Conservation (phyloP, 306 rosid genomes). For the Fragaria nilgerrensis region DNA sequence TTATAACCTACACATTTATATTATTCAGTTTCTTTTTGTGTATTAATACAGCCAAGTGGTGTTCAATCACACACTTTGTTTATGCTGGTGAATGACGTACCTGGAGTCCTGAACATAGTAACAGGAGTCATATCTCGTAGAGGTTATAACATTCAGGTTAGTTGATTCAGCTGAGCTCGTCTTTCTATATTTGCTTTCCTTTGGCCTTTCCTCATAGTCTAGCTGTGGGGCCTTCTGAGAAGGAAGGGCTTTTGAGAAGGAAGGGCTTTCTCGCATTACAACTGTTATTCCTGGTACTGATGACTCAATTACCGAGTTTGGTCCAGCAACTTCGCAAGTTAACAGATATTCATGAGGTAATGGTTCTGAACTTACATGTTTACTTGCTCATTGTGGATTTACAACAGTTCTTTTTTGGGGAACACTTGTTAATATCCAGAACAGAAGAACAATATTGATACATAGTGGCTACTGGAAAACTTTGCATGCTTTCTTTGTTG, state of each 20-base stretch:
- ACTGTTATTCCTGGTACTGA: conserved; percentile 61
- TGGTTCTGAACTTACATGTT: conserved; percentile 12
- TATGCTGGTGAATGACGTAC: conserved; percentile 53
- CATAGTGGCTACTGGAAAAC: not conserved
- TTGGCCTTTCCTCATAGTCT: conserved; percentile 28
- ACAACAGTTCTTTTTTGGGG: not conserved
- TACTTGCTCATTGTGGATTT: not conserved
- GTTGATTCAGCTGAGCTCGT: conserved; percentile 13
- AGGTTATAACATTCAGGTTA: conserved; percentile 65
- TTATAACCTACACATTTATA: not conserved
- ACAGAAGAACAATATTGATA: not conserved
- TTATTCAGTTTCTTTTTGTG: not conserved
- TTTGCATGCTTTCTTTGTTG: not conserved
- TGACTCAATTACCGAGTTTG: conserved; percentile 47
- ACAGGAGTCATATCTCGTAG: conserved; percentile 61
- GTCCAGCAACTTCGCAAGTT: conserved; percentile 56
- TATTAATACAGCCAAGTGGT: conserved; percentile 47
- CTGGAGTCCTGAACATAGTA: conserved; percentile 58
- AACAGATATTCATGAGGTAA: conserved; percentile 56
- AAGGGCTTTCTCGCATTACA: conserved; percentile 59
- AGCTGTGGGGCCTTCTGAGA: conserved; percentile 57
- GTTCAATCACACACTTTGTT: conserved; percentile 51
- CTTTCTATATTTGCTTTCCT: conserved; percentile 6
- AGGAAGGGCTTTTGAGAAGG: conserved; percentile 43
- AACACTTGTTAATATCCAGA: not conserved